Base-by-base conservation (phyloP, 73 alveolate species). In the Effrenium voratum region DNA sequence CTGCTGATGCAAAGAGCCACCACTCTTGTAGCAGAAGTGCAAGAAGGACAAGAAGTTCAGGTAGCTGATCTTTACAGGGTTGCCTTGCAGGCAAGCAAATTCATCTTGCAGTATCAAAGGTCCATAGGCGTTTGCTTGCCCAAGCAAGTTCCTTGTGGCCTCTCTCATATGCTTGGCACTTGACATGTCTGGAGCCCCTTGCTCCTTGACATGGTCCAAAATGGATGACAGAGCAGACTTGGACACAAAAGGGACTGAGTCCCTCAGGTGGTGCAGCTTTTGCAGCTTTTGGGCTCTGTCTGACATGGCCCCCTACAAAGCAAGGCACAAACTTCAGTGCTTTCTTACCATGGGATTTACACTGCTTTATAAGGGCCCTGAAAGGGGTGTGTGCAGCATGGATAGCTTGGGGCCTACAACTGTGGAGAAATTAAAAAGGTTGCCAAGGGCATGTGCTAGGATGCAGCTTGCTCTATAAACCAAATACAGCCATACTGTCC, bases 161-260 rank as follows among this genome's bases (percentile, higher is more conserved):
- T 43, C 60, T 77, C 87, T 40, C 87, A 77, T 77, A 22, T 38
- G 41, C 63, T 77, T 77, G n/a, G 87, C 87, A 26, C 63, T 77
- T 24, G 8, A 3, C 59, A 19, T 32, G 10, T 77, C 63, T 16
- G 60, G 40, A 24, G 32, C 0, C 38, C 87, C 87, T 5, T 77
- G n/a, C n/a, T n/a, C n/a, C 30, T 38, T 13, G n/a, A 77, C 87
- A n/a, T 41, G 41, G 12, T n/a, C 16, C 60, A 77, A 43, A 44
- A 77, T 43, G n/a, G 63, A 43, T 45, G 38, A 59, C 60, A 77
- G 45, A 45, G 87, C 87, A 40, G 28, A 6, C 60, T 77, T 77
- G 55, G 60, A 36, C 36, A 77, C 87, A 77, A 41, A 45, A 5
- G 87, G 87, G 34, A 43, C 87, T 41, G 10, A 13, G 1, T 13